These are phyloP conservation scores for Phyllosticta ampelicida DNA, from an alignment of 2,329 filamentous ascomycete genomes.

Conservation along the genomic window DNA sequence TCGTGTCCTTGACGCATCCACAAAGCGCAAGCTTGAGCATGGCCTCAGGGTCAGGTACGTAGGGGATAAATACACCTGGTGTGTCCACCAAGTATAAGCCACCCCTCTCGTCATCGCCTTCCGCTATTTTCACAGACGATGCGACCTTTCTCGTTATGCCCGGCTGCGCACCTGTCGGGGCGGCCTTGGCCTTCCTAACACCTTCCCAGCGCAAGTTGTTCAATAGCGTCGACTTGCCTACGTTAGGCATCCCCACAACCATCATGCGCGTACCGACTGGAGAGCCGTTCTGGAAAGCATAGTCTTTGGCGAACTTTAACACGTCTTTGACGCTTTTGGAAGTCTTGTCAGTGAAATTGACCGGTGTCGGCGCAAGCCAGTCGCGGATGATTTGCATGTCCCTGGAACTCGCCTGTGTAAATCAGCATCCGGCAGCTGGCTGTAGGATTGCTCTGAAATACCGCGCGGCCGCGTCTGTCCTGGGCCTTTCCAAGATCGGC, in stretches of 20 bases:
- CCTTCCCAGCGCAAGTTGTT: slow-evolving; percentile 69
- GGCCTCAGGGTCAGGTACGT: slow-evolving; percentile 68
- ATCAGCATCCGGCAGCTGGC: background rate
- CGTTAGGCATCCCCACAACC: slow-evolving; percentile 95
- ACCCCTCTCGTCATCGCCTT: slow-evolving; percentile 29
- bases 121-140: slow-evolving; percentile 70
- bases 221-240: slow-evolving; percentile 90
- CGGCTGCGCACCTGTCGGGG: slow-evolving; percentile 73
- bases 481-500: slow-evolving; percentile 54
- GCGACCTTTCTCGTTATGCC: slow-evolving; percentile 82
- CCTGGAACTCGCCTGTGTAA: background rate
- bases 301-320: slow-evolving; percentile 40
- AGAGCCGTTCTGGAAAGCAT: slow-evolving; percentile 38
- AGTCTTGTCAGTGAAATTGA: slow-evolving; percentile 42
- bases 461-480: slow-evolving; percentile 16
- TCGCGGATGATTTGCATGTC: slow-evolving; percentile 34
- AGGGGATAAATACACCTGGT: slow-evolving; percentile 89
- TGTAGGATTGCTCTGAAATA: background rate
- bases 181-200: slow-evolving; percentile 57
- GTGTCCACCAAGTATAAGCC: slow-evolving; percentile 78
- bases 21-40: slow-evolving; percentile 95
- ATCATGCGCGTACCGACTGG: slow-evolving; percentile 77
- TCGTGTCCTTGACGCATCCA: slow-evolving; percentile 79
- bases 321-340: slow-evolving; percentile 29
- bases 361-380: slow-evolving; percentile 43